Evolutionary conservation across 495 filamentous ascomycete genomes (phyloP), one percentile per base, ranked within the genome.

Genomic region (Trichocladium antarcticum): DNA sequence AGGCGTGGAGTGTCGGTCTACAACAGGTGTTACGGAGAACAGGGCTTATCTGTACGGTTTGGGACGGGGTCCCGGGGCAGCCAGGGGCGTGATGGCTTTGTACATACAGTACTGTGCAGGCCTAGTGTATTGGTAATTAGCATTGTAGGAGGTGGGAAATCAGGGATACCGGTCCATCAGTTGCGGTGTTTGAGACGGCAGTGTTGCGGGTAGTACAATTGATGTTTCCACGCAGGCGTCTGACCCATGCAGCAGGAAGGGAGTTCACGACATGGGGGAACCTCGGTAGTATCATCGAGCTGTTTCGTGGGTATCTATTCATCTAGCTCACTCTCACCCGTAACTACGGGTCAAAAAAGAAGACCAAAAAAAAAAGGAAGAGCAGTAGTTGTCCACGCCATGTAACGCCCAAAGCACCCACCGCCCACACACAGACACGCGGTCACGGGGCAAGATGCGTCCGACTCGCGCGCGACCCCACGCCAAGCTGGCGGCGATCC

Each of bases 401-500:
- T 9, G 10, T 9, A 37, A 37, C n/a, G 12, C 32, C 21, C 22
- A 37, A 21, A 15, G 14, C 1, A 6, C 35, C n/a, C 12, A 5
- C 27, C 24, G 17, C 20, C 27, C 16, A 5, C 9, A n/a, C 19
- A 10, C 32, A 3, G n/a, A n/a, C n/a, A n/a, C n/a, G n/a, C 20
- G 5, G 1, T 34, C 29, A 51, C n/a, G 55, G 51, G 7, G 43
- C 44, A n/a, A 57, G 15, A 38, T 32, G 20, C 2, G 37, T 17
- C 14, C 39, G 9, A 19, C 49, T 29, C 22, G 8, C 24, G 4
- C 42, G 40, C 36, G 56, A 53, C 51, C 53, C 50, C 1, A 54
- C 53, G 19, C 49, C 48, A 20, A 50, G 1, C 17, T 32, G 24
- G 43, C 49, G 42, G 19, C 78, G 69, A 61, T 87, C 83, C 22